Percentiles rank a stretch among this genome's conserved stretches.
phyloP scores from a whole-genome alignment of 2,329 filamentous ascomycete species.

The Pseudocercospora cruenta region DNA sequence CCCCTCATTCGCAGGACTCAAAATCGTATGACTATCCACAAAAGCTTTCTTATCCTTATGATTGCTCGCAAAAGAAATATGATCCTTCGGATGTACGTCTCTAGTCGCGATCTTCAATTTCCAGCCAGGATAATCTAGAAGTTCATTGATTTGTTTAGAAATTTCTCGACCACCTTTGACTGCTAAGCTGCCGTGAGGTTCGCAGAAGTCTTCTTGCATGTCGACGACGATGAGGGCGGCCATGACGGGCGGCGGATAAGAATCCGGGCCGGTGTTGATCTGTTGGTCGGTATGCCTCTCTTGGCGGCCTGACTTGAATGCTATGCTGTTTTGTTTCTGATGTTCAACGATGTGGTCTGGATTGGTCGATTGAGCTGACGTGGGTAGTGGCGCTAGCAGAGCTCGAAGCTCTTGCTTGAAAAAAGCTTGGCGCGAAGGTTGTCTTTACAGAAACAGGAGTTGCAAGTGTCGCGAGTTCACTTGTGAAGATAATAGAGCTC shows the following conservation, averaged over 20 bases:
- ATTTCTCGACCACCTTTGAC: constrained; percentile 75
- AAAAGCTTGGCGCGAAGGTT: no score
- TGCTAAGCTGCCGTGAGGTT: constrained; percentile 81
- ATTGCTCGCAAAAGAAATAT: constrained; percentile 87
- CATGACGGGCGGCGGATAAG: neutral
- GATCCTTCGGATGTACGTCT: constrained; percentile 82
- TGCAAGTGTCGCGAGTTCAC: neutral
- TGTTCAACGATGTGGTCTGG: no score
- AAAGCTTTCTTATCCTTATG: constrained; percentile 72
- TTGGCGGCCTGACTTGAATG: no score
- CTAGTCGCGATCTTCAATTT: constrained; percentile 79
- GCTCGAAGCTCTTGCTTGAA: no score
- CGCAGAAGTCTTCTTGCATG: constrained; percentile 88
- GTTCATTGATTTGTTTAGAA: constrained; percentile 70
- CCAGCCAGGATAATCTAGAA: constrained; percentile 71
- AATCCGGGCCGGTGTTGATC: neutral
- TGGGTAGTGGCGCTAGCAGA: no score
- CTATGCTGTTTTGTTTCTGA: no score
- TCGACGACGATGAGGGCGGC: constrained; percentile 26
- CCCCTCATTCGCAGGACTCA: constrained; percentile 69
- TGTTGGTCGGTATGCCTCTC: no score
- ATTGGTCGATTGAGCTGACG: no score
- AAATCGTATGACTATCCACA: constrained; percentile 64
- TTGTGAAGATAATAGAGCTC: neutral
- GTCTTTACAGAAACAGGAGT: neutral